These are phyloP conservation scores for Voacanga thouarsii DNA, from an alignment of 257 asterid genomes.

Conservation along the genomic window DNA sequence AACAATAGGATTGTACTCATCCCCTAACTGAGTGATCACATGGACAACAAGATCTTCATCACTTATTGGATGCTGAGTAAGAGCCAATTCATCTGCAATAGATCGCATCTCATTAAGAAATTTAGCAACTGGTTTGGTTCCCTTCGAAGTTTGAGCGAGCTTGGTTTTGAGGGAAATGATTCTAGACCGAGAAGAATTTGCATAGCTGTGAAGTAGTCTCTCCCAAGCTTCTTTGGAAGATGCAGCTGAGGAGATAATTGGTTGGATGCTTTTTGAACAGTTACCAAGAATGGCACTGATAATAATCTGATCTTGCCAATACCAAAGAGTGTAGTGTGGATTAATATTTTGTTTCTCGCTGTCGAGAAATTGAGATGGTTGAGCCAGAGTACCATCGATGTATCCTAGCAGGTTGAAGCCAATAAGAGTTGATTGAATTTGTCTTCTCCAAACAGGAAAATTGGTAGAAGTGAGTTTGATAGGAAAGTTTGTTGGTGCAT, in stretches of 20 bases:
- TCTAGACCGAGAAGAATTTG: too few relatives aligned
- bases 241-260: too few relatives aligned
- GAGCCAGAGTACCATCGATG: neutral
- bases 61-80: neutral
- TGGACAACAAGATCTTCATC: neutral
- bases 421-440: too few relatives aligned
- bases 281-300: slow-evolving; percentile 6
- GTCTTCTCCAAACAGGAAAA: too few relatives aligned
- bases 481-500: too few relatives aligned
- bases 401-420: neutral
- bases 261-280: neutral
- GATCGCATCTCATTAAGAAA: too few relatives aligned
- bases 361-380: neutral
- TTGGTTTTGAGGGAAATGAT: too few relatives aligned
- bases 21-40: neutral
- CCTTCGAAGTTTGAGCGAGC: too few relatives aligned
- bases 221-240: too few relatives aligned
- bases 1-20: neutral
- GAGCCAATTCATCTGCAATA: neutral
- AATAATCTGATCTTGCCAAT: neutral
- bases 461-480: too few relatives aligned
- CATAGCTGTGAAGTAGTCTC: too few relatives aligned
- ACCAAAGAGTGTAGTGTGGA: neutral
- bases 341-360: neutral
- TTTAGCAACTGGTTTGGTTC: too few relatives aligned